These are phyloP conservation scores for Plenodomus tracheiphilus DNA, from an alignment of 2,329 filamentous ascomycete species.

Conservation along the genomic window DNA sequence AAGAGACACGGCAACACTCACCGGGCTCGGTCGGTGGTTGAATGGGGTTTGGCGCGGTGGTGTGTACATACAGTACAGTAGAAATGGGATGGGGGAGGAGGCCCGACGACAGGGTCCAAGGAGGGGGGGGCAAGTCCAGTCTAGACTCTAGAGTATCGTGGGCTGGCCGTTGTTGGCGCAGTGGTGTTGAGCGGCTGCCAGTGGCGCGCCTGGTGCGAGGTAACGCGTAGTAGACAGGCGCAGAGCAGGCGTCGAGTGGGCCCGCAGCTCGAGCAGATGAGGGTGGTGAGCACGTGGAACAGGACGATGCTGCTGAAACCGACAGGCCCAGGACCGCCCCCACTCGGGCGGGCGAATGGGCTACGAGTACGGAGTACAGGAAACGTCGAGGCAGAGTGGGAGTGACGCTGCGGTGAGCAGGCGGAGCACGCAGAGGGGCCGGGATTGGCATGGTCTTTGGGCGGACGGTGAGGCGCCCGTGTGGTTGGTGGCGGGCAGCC, in stretches of 20 bases:
- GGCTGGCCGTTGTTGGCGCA: conserved; percentile 6
- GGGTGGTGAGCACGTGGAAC: not conserved
- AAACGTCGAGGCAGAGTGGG: not conserved
- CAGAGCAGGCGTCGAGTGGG: too few relatives aligned
- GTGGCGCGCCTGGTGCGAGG: not conserved
- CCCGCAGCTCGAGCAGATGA: conserved; percentile 5
- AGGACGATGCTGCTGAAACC: too few relatives aligned
- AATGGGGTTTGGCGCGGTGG: conserved; percentile 22
- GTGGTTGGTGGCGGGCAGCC: conserved; percentile 4
- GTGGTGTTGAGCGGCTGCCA: conserved; percentile 19
- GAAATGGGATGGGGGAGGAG: conserved; percentile 1
- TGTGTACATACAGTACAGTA: too few relatives aligned
- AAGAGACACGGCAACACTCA: conserved; percentile 20
- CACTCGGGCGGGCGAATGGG: not conserved
- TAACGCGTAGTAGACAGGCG: too few relatives aligned
- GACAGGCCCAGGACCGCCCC: not conserved
- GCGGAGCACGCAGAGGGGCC: conserved; percentile 2
- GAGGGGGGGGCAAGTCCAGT: too few relatives aligned
- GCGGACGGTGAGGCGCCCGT: conserved; percentile 8
- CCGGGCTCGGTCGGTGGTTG: conserved; percentile 17
- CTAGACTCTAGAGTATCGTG: too few relatives aligned
- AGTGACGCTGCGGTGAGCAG: conserved; percentile 1
- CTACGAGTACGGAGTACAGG: not conserved
- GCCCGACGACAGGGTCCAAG: not conserved
- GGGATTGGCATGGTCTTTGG: conserved; percentile 4